Conservation (phyloP, 2,329 filamentous ascomycete genomes). For the Leptographium lundbergii region DNA sequence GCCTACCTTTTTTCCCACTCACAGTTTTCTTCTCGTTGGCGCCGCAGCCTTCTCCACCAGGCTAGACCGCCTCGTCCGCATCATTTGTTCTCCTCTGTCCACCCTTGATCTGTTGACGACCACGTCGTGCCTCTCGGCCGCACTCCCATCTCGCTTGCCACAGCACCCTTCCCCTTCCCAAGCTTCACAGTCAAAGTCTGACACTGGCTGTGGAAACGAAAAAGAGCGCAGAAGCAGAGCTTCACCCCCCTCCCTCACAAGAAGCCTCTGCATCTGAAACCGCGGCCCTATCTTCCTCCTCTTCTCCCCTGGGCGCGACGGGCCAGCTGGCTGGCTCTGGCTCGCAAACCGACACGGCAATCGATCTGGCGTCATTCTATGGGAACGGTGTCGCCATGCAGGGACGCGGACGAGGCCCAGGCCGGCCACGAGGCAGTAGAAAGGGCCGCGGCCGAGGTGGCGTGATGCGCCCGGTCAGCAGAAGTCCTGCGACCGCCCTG, state of each 20-base stretch:
- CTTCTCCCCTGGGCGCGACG: not conserved
- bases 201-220: not conserved
- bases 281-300: not conserved
- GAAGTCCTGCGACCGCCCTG: not conserved
- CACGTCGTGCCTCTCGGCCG: not conserved
- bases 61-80: not conserved
- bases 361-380: not conserved
- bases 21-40: not conserved
- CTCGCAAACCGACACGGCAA: not conserved
- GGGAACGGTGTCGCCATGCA: not conserved
- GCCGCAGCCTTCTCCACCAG: not conserved
- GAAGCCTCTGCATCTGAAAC: not conserved
- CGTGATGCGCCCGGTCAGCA: not conserved
- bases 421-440: not conserved
- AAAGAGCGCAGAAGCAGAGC: not conserved
- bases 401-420: not conserved
- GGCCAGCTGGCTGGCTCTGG: not conserved
- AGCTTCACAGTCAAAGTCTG: not conserved
- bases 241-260: not conserved
- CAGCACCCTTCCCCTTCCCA: not conserved
- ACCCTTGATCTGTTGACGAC: not conserved
- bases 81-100: not conserved
- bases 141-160: not conserved
- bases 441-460: not conserved
- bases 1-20: not conserved